phyloP scores from a whole-genome alignment of 768 basidiomycete genomes.

The Pulveroboletus sp. region DNA sequence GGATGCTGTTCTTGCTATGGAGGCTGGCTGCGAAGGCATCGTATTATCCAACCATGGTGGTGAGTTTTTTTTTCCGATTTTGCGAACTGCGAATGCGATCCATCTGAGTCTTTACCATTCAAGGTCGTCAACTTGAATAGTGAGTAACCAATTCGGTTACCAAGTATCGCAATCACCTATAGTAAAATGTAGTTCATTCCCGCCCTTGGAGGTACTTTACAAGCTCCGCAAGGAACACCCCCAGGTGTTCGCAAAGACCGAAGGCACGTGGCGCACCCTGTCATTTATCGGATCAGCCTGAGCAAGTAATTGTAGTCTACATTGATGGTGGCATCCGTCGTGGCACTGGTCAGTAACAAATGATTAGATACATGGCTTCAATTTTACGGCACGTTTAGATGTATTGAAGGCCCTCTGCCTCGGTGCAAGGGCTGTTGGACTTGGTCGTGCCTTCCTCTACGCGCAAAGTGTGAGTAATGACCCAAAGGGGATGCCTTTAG shows the following conservation, averaged over 20 bases:
- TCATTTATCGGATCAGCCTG: background rate
- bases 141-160: conserved; percentile 32
- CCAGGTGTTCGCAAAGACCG: conserved; percentile 67
- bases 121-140: conserved; percentile 80
- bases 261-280: conserved; percentile 43
- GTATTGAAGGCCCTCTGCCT: conserved; percentile 88
- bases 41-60: conserved; percentile 92
- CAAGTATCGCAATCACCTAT: conserved; percentile 1
- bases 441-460: conserved; percentile 85
- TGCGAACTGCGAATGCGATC: background rate
- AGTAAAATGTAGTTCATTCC: conserved; percentile 53
- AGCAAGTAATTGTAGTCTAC: conserved; percentile 52
- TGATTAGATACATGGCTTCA: background rate
- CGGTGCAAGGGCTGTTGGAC: conserved; percentile 82
- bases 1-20: conserved; percentile 84
- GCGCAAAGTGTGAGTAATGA: conserved; percentile 65
- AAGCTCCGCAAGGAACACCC: conserved; percentile 70
- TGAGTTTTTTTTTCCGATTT: conserved; percentile 18
- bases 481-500: background rate
- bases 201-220: conserved; percentile 77
- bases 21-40: conserved; percentile 85
- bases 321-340: conserved; percentile 77
- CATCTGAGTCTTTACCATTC: background rate
- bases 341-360: conserved; percentile 59
- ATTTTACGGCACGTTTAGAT: conserved; percentile 39